A percentile compares a stretch with the other conserved stretches of the same genome.
phyloP scores from a whole-genome alignment of 441 rosid species.

The Populus trichocarpa region DNA sequence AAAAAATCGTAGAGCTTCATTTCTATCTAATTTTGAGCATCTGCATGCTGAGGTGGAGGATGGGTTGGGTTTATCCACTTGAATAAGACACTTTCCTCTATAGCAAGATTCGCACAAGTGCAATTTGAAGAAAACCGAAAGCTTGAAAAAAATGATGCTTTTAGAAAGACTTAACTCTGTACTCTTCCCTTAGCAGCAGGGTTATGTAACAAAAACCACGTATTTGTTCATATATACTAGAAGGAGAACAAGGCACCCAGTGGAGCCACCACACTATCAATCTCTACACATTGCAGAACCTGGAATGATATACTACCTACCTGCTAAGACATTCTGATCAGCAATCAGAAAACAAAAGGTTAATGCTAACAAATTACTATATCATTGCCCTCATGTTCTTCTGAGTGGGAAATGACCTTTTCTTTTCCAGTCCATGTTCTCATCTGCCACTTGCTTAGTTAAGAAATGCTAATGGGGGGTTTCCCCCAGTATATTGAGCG shows the following conservation, averaged over 20 bases:
- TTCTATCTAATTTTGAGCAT: conserved; percentile 13
- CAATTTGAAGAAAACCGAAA: conserved; percentile 1
- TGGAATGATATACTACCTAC: too few relatives aligned
- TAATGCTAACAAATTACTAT: neutral
- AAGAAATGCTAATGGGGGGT: neutral
- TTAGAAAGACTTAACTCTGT: neutral
- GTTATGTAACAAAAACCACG: neutral
- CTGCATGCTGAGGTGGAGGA: conserved; percentile 26
- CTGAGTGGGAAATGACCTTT: too few relatives aligned
- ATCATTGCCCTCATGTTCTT: too few relatives aligned
- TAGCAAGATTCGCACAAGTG: neutral
- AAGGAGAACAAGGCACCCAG: too few relatives aligned
- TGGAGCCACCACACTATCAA: neutral
- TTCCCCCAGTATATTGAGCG: too few relatives aligned
- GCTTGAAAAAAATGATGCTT: neutral
- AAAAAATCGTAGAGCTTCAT: neutral
- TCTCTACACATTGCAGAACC: too few relatives aligned
- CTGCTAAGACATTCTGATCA: too few relatives aligned
- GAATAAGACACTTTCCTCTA: neutral
- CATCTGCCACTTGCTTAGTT: too few relatives aligned
- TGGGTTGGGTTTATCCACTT: neutral
- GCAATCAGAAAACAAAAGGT: too few relatives aligned
- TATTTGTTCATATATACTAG: neutral
- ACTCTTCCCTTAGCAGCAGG: neutral
- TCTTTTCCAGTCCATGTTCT: too few relatives aligned